Evolutionary conservation across 192 early-diverging fungal species (phyloP).

Genomic region (Pilobolus umbonatus): DNA sequence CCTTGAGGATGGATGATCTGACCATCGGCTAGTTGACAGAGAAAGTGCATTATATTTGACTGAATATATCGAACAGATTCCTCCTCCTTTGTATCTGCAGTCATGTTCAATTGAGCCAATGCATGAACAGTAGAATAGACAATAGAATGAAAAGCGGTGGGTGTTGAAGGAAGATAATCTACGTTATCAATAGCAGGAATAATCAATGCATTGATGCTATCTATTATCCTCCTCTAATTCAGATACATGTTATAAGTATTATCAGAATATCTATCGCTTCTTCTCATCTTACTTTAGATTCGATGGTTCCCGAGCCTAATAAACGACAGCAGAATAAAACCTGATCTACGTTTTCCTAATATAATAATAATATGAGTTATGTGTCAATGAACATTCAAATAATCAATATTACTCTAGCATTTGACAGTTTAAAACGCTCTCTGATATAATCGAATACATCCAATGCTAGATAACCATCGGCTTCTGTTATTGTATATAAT

Average conservation of each 20-base stretch:
- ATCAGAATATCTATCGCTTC: background rate
- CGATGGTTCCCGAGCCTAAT: constrained; percentile 14
- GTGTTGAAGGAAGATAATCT: constrained; percentile 23
- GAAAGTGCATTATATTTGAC: constrained; percentile 7
- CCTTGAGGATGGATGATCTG: constrained; percentile 10
- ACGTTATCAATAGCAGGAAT: constrained; percentile 6
- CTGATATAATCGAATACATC: constrained; percentile 39
- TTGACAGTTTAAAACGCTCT: constrained; percentile 12
- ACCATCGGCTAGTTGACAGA: constrained; percentile 19
- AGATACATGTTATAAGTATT: background rate
- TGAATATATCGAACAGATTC: background rate
- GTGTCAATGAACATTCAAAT: background rate
- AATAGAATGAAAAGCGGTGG: constrained; percentile 29
- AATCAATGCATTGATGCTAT: constrained; percentile 20
- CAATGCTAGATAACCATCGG: constrained; percentile 33
- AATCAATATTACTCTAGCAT: constrained; percentile 19
- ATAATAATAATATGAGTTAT: background rate
- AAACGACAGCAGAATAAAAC: constrained; percentile 32
- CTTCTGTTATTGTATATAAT: constrained; percentile 6
- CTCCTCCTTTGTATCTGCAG: background rate
- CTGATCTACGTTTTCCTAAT: constrained; percentile 35
- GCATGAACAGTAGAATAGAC: constrained; percentile 33
- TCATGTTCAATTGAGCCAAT: constrained; percentile 7
- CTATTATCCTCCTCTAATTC: constrained; percentile 24
- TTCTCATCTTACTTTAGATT: constrained; percentile 22